Base-by-base conservation (phyloP, 1,284 basidiomycete species). In the Boletus semigastroideus region DNA sequence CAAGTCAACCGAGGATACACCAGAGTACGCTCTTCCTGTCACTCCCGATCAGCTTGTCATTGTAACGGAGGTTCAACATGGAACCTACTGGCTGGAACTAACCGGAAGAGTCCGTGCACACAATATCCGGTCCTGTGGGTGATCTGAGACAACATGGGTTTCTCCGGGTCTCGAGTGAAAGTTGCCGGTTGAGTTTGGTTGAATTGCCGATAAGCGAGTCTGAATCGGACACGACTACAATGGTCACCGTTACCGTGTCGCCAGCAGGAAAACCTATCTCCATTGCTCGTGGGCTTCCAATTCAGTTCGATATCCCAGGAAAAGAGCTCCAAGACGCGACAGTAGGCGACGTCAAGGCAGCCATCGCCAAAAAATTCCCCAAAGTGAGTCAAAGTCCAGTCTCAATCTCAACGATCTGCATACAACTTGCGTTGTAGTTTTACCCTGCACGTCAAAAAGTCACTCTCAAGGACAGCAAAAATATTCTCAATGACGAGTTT, bases 391-490 rank as follows among this genome's bases (percentile, higher is more conserved):
- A 9, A 1, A 30, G 25, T 20, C 6, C 7, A 3, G 10, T 12
- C 9, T 36, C 40, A 16, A n/a, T 25, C 7, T 14, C 7, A 12
- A 22, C 22, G 22, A 22, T 9, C 7, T 31, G 2, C 8, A 0
- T 17, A 19, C 48, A 20, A 51, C 46, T n/a, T 50, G 4, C 5
- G 17, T 43, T 44, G 28, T 43, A 94, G 92, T 80, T 94, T 56
- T 79, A 83, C 49, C 62, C 77, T 2, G 72, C 80, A 49, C 81
- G 93, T 31, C 93, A 96, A 68, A 87, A 87, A 61, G 66, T 96
- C 16, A 77, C 83, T 1, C 68, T 86, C 13, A 82, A 80, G 51
- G 80, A 77, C 42, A 82, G 85, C 31, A 79, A 77, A 48, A 83
- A 82, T 48, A 65, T 82, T 2, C 74, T 91, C 11, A 73, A 78